Percentiles rank a stretch among this genome's conserved stretches.
Evolutionary conservation across 768 basidiomycete genomes (phyloP).

Genomic region (Russula griseocarnosa): DNA sequence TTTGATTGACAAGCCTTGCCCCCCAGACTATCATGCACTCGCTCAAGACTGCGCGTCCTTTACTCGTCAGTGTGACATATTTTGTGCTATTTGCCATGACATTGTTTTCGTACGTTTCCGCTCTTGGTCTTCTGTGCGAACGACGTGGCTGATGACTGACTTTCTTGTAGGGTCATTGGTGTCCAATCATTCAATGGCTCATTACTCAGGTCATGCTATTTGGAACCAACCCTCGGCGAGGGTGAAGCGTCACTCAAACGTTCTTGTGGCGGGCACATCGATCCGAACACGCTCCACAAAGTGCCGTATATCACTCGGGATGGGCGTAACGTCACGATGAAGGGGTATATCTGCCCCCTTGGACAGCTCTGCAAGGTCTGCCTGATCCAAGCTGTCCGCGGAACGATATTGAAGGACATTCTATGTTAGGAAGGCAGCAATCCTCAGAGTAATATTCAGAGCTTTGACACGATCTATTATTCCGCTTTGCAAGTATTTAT

Average conservation of each 20-base stretch:
- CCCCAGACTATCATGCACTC: conserved; percentile 83
- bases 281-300: conserved; percentile 49
- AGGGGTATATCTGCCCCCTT: conserved; percentile 87
- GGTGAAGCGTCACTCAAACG: conserved; percentile 46
- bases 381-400: not conserved
- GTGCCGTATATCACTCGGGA: conserved; percentile 42
- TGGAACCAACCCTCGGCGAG: conserved; percentile 55
- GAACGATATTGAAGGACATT: not conserved
- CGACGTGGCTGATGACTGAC: not conserved
- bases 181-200: conserved; percentile 91
- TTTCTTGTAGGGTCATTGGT: conserved; percentile 70
- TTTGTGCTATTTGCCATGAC: conserved; percentile 89
- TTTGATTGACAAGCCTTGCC: not conserved
- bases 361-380: conserved; percentile 78
- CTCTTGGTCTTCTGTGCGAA: not conserved
- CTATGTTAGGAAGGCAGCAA: conserved; percentile 55
- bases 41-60: conserved; percentile 81
- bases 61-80: conserved; percentile 86
- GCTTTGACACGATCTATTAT: conserved; percentile 86
- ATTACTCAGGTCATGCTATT: conserved; percentile 58
- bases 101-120: conserved; percentile 69
- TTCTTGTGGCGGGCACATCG: conserved; percentile 78
- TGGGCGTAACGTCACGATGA: conserved; percentile 42
- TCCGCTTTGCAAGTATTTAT: conserved; percentile 81
- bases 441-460: conserved; percentile 60